Conservation (phyloP, 371 early-diverging fungal genomes). For the Lichtheimia corymbifera region DNA sequence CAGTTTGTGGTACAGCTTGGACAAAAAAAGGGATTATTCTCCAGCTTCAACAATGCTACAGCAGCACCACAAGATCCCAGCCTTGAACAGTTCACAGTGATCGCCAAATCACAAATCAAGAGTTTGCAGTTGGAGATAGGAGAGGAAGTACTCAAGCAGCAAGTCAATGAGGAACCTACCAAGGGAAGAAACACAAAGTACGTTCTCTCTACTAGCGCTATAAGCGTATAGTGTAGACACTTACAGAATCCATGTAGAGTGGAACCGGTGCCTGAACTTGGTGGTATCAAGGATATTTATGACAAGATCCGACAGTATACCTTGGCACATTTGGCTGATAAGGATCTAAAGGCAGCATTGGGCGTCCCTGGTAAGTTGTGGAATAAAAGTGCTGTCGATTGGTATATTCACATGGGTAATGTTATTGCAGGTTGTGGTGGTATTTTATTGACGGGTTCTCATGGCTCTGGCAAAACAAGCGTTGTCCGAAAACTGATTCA, state of each 20-base stretch:
- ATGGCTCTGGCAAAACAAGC: slow-evolving; percentile 87
- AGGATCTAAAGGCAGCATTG: slow-evolving; percentile 48
- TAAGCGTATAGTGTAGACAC: neutral
- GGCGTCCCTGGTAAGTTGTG: slow-evolving; percentile 44
- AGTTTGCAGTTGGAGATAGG: slow-evolving; percentile 50
- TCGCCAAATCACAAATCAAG: slow-evolving; percentile 30
- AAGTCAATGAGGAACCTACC: neutral
- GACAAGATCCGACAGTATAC: slow-evolving; percentile 54
- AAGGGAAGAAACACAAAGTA: slow-evolving; percentile 15
- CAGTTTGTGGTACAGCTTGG: slow-evolving; percentile 34
- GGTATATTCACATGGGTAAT: neutral
- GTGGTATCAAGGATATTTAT: slow-evolving; percentile 50
- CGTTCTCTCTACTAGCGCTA: neutral
- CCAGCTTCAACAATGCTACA: slow-evolving; percentile 20
- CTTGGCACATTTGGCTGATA: slow-evolving; percentile 51
- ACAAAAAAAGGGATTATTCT: slow-evolving; percentile 34
- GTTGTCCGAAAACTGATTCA: slow-evolving; percentile 57
- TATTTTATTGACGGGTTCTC: slow-evolving; percentile 77
- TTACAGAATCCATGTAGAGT: neutral
- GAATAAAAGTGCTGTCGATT: neutral
- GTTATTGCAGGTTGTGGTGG: slow-evolving; percentile 62
- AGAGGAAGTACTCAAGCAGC: slow-evolving; percentile 30
- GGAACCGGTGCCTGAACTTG: slow-evolving; percentile 24
- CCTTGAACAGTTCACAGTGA: slow-evolving; percentile 39
- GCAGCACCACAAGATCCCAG: slow-evolving; percentile 14